A percentile compares a stretch with the other conserved stretches of the same genome.
Conservation (phyloP, 306 rosid genomes). For the Cucumis melo region DNA sequence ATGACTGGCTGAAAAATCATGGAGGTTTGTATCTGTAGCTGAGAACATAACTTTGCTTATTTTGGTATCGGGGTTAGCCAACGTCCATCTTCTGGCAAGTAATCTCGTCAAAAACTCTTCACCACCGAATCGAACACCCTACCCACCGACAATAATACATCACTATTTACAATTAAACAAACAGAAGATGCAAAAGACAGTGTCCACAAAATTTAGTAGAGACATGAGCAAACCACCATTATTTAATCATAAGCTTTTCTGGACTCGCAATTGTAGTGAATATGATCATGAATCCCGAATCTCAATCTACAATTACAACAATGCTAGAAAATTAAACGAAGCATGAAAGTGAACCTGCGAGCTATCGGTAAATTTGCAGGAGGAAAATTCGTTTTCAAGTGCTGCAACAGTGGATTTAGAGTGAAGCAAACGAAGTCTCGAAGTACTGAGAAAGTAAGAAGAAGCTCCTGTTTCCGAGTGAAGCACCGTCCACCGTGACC, state of each 20-base stretch:
- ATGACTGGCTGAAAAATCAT: conserved; percentile 12
- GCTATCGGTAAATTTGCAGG: conserved; percentile 2
- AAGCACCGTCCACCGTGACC: not conserved
- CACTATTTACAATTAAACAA: not conserved
- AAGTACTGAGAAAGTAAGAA: not conserved
- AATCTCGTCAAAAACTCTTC: conserved; percentile 41
- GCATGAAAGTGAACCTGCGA: not conserved
- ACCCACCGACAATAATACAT: not conserved
- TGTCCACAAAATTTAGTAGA: not conserved
- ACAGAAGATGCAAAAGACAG: not conserved
- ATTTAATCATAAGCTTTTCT: not conserved
- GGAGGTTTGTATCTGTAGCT: not conserved
- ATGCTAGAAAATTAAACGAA: not conserved
- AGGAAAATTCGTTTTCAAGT: conserved; percentile 19
- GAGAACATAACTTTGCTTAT: conserved; percentile 37
- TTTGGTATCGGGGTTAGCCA: conserved; percentile 44
- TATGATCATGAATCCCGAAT: not conserved
- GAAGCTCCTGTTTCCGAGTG: not conserved
- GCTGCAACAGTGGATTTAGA: conserved; percentile 14
- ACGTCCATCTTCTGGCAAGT: conserved; percentile 64
- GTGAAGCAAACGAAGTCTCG: conserved; percentile 23
- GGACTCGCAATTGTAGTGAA: not conserved
- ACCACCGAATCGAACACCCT: conserved; percentile 26
- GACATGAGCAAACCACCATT: not conserved
- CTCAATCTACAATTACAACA: not conserved